Base-by-base conservation (phyloP, 441 rosid genomes). In the Syzygium syzygioides region DNA sequence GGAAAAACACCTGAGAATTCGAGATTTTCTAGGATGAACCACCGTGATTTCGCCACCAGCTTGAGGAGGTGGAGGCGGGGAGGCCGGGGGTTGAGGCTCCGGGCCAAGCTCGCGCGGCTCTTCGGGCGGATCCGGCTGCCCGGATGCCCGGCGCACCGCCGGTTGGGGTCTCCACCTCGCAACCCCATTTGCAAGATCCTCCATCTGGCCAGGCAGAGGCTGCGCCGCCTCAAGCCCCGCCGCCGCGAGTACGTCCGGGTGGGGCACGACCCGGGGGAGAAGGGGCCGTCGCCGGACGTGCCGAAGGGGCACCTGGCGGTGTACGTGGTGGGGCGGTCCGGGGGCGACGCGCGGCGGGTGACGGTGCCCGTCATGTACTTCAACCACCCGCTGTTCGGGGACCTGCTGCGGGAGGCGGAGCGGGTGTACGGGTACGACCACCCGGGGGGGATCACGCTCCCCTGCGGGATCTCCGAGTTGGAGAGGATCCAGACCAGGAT, bases 341-440 rank as follows among this genome's bases (percentile, higher is more conserved):
- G 93, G 71, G 95, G 93, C 6, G 98, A 96, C 55, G 92, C 90
- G 88, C 97, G 93, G 34, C 88, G 98, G 88, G 99, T 96, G 87
- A 86, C 95, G 90, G 94, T 98, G 64, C 99, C 99, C 2, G 95
- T 98, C 53, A 93, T 98, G 86, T 95, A 98, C 90, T 94, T 95
- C 88, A 98, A 98, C 91, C 98, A 96, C 90, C 99, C 99, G 86
- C 88, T 98, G 91, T 98, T 98, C 88, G 93, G 97, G 86, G 93
- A 94, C 91, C 92, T 98, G 34, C 93, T 98, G 85, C 93, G 88
- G 90, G 96, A 94, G 55, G 94, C 98, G 9, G 99, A 96, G 86
- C 89, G 91, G 88, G 98, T 95, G 87, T 98, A 94, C 66, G 99
- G 99, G 41, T 96, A 95, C 86, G 57, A 90, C 79, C 99, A 96